These are phyloP conservation scores for Urochloa ruziziensis DNA, from an alignment of 176 grass and related monocot genomes.

Conservation along the genomic window DNA sequence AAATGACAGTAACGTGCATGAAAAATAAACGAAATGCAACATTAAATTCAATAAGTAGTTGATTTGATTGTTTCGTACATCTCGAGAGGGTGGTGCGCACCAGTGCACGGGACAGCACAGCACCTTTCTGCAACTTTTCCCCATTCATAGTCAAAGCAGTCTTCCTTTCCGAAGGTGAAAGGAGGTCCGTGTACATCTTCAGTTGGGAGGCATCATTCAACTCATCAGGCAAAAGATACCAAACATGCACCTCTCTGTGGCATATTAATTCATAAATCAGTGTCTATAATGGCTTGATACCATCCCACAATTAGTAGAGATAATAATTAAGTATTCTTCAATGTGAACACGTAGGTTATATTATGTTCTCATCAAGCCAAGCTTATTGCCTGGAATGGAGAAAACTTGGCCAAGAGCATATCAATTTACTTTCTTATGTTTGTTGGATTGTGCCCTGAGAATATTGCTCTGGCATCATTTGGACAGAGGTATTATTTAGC, in stretches of 20 bases:
- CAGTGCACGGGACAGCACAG: constrained; percentile 64
- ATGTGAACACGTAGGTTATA: background rate
- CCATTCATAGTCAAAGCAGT: constrained; percentile 55
- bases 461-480: background rate
- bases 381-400: background rate
- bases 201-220: constrained; percentile 60
- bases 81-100: constrained; percentile 85
- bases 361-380: background rate
- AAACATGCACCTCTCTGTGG: constrained; percentile 81
- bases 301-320: background rate
- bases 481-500: background rate
- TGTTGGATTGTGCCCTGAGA: background rate
- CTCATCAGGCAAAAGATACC: constrained; percentile 87
- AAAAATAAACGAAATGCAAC: background rate
- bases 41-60: background rate
- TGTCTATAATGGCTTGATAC: background rate
- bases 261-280: constrained; percentile 1
- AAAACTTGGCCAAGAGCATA: background rate
- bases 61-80: constrained; percentile 60
- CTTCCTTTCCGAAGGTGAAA: constrained; percentile 71
- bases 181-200: constrained; percentile 70
- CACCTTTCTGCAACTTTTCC: constrained; percentile 55
- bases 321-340: background rate
- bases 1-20: background rate
- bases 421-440: background rate